A percentile compares a stretch with the other conserved stretches of the same genome.
These are phyloP conservation scores for Pythium insidiosum DNA, from an alignment of 352 stramenopile species.

Conservation along the genomic window DNA sequence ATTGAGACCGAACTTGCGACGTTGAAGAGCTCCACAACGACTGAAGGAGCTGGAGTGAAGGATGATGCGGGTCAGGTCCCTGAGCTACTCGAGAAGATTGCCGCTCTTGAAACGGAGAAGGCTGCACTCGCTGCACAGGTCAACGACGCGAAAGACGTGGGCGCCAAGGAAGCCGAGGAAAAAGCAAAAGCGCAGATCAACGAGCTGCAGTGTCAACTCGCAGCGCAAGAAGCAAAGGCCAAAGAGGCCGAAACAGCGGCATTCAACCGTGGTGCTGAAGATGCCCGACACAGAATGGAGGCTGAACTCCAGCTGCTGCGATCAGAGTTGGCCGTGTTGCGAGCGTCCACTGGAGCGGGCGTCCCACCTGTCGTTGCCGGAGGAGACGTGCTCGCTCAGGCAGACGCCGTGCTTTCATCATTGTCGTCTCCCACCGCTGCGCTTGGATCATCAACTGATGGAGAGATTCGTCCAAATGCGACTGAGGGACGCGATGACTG, in stretches of 20 bases:
- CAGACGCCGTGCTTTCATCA: slow-evolving; percentile 15
- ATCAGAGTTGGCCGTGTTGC: slow-evolving; percentile 40
- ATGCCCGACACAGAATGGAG: too few relatives aligned
- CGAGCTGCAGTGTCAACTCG: not conserved
- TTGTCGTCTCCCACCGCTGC: slow-evolving; percentile 4
- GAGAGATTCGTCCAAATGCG: too few relatives aligned
- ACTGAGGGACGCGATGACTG: too few relatives aligned
- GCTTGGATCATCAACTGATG: too few relatives aligned
- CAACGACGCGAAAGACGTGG: not conserved
- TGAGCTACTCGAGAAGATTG: slow-evolving; percentile 5
- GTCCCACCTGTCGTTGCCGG: not conserved
- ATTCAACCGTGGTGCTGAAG: too few relatives aligned
- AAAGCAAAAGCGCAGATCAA: not conserved
- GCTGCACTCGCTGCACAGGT: slow-evolving; percentile 7
- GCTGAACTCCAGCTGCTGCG: slow-evolving; percentile 35
- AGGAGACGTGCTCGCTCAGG: slow-evolving; percentile 16
- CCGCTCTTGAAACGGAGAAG: slow-evolving; percentile 5
- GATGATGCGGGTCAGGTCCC: not conserved
- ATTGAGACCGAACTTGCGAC: slow-evolving; percentile 52
- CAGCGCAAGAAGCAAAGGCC: slow-evolving; percentile 3
- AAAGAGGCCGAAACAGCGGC: too few relatives aligned
- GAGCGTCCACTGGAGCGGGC: too few relatives aligned
- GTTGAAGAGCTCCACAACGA: too few relatives aligned
- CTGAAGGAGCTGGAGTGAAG: slow-evolving; percentile 14
- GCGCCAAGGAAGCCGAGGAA: not conserved